Conservation (phyloP, 305 asterid species). For the Rubia tinctorum region DNA sequence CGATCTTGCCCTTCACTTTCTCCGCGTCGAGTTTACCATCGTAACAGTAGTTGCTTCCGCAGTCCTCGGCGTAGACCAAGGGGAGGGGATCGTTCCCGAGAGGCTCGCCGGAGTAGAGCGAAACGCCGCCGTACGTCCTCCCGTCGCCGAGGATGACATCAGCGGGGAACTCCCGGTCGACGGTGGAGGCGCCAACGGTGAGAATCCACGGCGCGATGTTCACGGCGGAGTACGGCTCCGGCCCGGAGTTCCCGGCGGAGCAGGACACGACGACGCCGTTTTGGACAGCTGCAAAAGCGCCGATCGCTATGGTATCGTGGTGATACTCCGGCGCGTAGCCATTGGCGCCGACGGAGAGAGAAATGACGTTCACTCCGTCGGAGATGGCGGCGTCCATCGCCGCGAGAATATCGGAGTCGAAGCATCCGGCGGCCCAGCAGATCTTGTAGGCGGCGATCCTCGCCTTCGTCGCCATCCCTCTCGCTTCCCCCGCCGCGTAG, state of each 20-base stretch:
- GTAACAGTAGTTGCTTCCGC: slow-evolving; percentile 78
- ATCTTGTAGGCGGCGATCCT: slow-evolving; percentile 89
- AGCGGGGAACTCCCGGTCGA: slow-evolving; percentile 92
- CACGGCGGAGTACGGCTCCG: slow-evolving; percentile 58
- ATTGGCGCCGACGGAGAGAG: slow-evolving; percentile 78
- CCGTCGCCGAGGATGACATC: slow-evolving; percentile 81
- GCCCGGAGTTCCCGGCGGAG: slow-evolving; percentile 93
- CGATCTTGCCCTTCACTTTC: slow-evolving; percentile 72
- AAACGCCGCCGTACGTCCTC: slow-evolving; percentile 61
- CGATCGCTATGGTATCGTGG: slow-evolving; percentile 78
- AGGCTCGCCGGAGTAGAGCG: slow-evolving; percentile 60
- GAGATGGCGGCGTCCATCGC: slow-evolving; percentile 75
- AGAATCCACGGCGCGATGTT: slow-evolving; percentile 96
- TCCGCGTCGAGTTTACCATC: slow-evolving; percentile 49
- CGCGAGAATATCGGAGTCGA: slow-evolving; percentile 86
- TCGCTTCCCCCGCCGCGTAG: slow-evolving; percentile 77
- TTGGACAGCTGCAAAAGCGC: slow-evolving; percentile 69
- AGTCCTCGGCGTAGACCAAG: slow-evolving; percentile 61
- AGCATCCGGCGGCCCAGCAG: slow-evolving; percentile 79
- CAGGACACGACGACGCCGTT: slow-evolving; percentile 80
- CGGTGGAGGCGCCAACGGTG: slow-evolving; percentile 94
- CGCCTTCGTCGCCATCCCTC: slow-evolving; percentile 89
- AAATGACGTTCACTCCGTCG: slow-evolving; percentile 80
- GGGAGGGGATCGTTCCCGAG: slow-evolving; percentile 42
- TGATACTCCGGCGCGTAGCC: slow-evolving; percentile 72